Percentiles rank a stretch among this genome's conserved stretches.
These are phyloP conservation scores for Bacidia rubella DNA, from an alignment of 495 filamentous ascomycete species.

Conservation along the genomic window DNA sequence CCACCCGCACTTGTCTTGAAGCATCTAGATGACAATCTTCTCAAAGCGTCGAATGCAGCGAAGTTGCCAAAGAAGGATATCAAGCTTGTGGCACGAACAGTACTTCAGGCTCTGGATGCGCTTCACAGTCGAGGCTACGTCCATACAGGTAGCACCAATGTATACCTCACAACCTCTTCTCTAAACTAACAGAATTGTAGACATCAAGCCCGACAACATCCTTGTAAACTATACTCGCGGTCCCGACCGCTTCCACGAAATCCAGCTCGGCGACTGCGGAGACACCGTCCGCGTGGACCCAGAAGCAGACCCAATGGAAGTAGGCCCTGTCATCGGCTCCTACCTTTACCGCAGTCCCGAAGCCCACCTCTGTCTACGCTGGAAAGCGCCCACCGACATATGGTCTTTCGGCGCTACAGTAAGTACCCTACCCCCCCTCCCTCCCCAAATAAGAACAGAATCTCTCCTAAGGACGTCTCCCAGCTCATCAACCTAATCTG, in stretches of 20 bases:
- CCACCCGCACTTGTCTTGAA: conserved; percentile 30
- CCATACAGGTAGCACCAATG: conserved; percentile 24
- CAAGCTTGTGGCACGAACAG: conserved; percentile 27
- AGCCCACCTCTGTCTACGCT: conserved; percentile 2
- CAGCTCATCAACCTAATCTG: conserved; percentile 6
- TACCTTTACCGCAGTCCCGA: conserved; percentile 2
- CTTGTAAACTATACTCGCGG: conserved; percentile 1
- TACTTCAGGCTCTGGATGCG: conserved; percentile 26
- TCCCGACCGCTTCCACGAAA: conserved; percentile 1
- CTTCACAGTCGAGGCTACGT: conserved; percentile 29
- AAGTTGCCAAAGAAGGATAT: conserved; percentile 27
- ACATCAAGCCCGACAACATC: conserved; percentile 11
- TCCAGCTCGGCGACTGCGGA: conserved; percentile 6
- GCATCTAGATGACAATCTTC: conserved; percentile 29
- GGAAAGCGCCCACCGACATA: conserved; percentile 4
- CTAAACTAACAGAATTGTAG: not conserved
- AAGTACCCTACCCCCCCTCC: not conserved
- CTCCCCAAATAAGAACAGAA: not conserved
- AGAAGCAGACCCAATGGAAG: not conserved
- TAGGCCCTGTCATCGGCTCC: conserved; percentile 4
- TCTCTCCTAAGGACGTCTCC: not conserved
- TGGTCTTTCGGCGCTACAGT: conserved; percentile 8
- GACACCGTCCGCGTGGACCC: not conserved
- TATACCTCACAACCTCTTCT: not conserved
- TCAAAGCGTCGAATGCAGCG: conserved; percentile 23